phyloP scores from a whole-genome alignment of 495 filamentous ascomycete species.

The Trichocladium antarcticum region DNA sequence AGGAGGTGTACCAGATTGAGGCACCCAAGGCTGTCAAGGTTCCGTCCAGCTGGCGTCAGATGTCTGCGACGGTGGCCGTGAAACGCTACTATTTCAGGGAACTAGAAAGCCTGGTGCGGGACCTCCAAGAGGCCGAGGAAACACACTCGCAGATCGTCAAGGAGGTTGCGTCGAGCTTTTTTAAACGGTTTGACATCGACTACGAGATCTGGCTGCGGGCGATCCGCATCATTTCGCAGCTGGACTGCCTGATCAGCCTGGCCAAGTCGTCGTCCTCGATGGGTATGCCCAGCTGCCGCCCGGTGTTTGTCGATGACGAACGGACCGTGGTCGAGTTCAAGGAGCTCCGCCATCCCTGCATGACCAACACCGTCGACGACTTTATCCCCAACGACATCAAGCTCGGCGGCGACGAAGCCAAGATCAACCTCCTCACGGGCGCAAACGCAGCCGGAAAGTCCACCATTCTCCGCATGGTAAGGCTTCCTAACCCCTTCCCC shows the following conservation, averaged over 20 bases:
- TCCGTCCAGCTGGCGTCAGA: conserved; percentile 83
- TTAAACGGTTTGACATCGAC: conserved; percentile 73
- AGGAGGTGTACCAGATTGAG: conserved; percentile 95
- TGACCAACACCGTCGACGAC: conserved; percentile 74
- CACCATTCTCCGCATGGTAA: conserved; percentile 91
- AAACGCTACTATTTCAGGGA: conserved; percentile 93
- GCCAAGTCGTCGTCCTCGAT: conserved; percentile 76
- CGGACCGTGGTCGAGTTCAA: conserved; percentile 81
- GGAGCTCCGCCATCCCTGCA: conserved; percentile 89
- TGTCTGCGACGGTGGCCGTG: conserved; percentile 82
- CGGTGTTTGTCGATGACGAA: conserved; percentile 70
- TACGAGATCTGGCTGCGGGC: conserved; percentile 82
- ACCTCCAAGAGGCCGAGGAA: conserved; percentile 87
- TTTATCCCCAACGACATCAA: conserved; percentile 96
- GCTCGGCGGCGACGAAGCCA: conserved; percentile 68
- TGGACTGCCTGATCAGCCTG: conserved; percentile 90
- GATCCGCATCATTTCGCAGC: conserved; percentile 75
- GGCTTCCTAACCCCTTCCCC: conserved; percentile 12
- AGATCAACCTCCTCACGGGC: conserved; percentile 87
- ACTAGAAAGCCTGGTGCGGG: conserved; percentile 65
- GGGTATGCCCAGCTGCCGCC: conserved; percentile 80
- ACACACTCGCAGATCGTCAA: conserved; percentile 87
- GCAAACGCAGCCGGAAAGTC: conserved; percentile 98
- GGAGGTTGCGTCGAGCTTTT: conserved; percentile 75
- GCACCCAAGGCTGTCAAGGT: conserved; percentile 79